Conservation (phyloP, 1,284 basidiomycete genomes). For the Athelia psychrophila region DNA sequence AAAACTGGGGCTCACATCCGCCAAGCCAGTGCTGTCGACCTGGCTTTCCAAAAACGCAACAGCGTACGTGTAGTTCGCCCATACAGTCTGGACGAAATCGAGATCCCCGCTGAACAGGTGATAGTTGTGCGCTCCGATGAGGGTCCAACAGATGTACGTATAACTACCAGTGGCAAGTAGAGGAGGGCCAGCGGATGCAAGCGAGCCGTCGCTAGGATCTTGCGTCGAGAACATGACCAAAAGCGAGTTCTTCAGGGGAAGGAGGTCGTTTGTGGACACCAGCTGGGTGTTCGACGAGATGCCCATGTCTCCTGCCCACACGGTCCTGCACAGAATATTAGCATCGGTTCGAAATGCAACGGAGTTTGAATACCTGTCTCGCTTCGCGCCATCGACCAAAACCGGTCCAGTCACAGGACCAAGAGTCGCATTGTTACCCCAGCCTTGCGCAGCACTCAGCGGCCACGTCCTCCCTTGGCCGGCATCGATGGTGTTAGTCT, state of each 20-base stretch:
- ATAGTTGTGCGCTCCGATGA: constrained; percentile 44
- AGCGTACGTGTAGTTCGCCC: constrained; percentile 52
- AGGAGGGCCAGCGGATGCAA: constrained; percentile 32
- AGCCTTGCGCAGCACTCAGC: constrained; percentile 27
- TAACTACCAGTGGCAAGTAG: constrained; percentile 29
- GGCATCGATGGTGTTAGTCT: constrained; percentile 44
- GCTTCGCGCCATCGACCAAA: constrained; percentile 33
- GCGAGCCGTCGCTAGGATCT: constrained; percentile 25
- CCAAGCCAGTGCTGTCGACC: constrained; percentile 41
- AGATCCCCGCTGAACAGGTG: constrained; percentile 45
- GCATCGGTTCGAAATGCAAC: neutral
- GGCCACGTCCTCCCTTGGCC: constrained; percentile 40
- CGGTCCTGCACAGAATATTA: neutral
- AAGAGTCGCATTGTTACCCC: constrained; percentile 28
- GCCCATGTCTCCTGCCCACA: constrained; percentile 30
- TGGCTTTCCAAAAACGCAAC: constrained; percentile 41
- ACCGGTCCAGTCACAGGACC: constrained; percentile 31
- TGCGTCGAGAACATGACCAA: constrained; percentile 30
- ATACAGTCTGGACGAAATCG: constrained; percentile 38
- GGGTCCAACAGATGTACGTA: constrained; percentile 43
- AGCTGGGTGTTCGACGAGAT: constrained; percentile 32
- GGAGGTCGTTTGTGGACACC: constrained; percentile 29
- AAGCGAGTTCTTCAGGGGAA: constrained; percentile 29
- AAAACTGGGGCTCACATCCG: constrained; percentile 40
- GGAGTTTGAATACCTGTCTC: constrained; percentile 20